These are phyloP conservation scores for Garcia nutans DNA, from an alignment of 345 rosid genomes.

Conservation along the genomic window DNA sequence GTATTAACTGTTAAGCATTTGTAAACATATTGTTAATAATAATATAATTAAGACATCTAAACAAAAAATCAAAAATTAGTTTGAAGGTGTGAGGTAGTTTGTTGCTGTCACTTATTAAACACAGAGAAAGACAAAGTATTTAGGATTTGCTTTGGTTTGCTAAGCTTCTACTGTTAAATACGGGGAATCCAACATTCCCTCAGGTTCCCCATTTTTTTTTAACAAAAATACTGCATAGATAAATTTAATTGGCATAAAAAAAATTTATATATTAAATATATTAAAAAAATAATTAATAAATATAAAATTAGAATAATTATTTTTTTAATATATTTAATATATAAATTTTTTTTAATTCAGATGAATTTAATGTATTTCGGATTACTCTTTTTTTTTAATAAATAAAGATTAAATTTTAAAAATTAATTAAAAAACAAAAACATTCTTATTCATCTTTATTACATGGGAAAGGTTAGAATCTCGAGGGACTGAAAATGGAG, in stretches of 20 bases:
- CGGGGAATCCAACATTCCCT: constrained; percentile 59
- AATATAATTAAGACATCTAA: background rate
- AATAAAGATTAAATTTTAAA: too few species aligned
- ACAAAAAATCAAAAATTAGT: background rate
- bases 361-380: too few species aligned
- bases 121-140: constrained; percentile 10
- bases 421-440: background rate
- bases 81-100: constrained; percentile 32
- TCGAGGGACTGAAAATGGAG: constrained; percentile 41
- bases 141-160: constrained; percentile 33
- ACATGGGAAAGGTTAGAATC: constrained; percentile 40
- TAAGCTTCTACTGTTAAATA: constrained; percentile 31
- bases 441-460: constrained; percentile 20
- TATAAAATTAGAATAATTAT: too few species aligned
- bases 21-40: constrained; percentile 11
- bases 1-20: constrained; percentile 37
- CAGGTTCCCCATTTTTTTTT: constrained; percentile 29
- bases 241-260: too few species aligned
- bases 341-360: too few species aligned
- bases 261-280: too few species aligned
- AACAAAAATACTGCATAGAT: too few species aligned
- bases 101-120: constrained; percentile 1
- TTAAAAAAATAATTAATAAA: too few species aligned
- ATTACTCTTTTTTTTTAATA: too few species aligned
- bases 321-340: too few species aligned